Percentiles rank a stretch among this genome's conserved stretches.
These are phyloP conservation scores for Chamaecrista fasciculata DNA, from an alignment of 306 rosid species.

Conservation along the genomic window DNA sequence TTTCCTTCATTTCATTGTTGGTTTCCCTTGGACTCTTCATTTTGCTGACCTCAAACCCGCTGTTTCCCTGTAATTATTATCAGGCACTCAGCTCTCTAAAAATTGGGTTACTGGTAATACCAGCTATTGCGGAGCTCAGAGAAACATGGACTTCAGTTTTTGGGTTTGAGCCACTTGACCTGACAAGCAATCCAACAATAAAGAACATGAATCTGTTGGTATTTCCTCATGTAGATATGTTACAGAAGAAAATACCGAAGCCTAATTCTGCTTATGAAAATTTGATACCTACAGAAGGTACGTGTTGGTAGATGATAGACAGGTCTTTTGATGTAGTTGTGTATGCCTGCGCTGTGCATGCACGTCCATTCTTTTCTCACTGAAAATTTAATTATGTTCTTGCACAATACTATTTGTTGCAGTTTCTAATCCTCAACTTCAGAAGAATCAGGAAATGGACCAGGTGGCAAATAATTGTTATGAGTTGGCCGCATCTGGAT, in stretches of 20 bases:
- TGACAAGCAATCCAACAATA: conserved; percentile 47
- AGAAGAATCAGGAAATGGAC: conserved; percentile 29
- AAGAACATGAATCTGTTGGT: conserved; percentile 71
- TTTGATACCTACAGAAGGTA: conserved; percentile 47
- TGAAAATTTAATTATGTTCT: conserved; percentile 18
- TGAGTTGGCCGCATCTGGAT: conserved; percentile 28
- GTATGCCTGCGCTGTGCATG: conserved; percentile 11
- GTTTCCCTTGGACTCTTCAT: conserved; percentile 17
- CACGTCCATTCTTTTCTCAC: conserved; percentile 3
- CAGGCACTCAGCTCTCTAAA: conserved; percentile 79
- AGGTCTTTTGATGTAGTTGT: conserved; percentile 6
- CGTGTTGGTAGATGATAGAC: conserved; percentile 8
- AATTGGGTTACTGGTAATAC: conserved; percentile 82
- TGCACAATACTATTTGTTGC: conserved; percentile 29
- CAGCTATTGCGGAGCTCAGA: conserved; percentile 76
- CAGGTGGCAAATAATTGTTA: conserved; percentile 24
- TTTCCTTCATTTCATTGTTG: conserved; percentile 16
- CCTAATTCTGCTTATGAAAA: conserved; percentile 33
- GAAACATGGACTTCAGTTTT: conserved; percentile 85
- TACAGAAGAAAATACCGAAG: conserved; percentile 61
- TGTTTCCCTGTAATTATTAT: conserved; percentile 25
- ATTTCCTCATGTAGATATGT: conserved; percentile 79
- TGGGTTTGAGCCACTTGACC: conserved; percentile 75
- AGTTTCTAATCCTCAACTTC: conserved; percentile 39
- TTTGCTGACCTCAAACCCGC: conserved; percentile 30